Percentiles rank a stretch among this genome's conserved stretches.
Conservation (phyloP, 1,139 yeast species). For the Geotrichum macrosporum region DNA sequence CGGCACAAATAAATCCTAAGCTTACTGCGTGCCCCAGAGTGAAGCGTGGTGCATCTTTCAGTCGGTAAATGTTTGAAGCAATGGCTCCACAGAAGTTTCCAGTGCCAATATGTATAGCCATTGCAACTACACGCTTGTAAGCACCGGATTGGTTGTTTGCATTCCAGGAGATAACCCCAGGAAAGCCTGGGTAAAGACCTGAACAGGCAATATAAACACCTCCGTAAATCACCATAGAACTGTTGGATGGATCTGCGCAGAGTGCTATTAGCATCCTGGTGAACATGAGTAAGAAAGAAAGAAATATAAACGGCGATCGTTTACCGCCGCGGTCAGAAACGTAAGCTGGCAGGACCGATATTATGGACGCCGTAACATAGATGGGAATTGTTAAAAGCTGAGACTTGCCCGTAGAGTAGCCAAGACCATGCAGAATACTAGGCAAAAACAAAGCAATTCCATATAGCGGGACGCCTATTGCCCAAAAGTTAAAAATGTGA, state of each 20-base stretch:
- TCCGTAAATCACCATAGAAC: constrained; percentile 31
- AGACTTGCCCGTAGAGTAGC: constrained; percentile 31
- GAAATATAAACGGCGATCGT: constrained; percentile 39
- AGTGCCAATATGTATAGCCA: constrained; percentile 42
- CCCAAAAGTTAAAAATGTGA: constrained; percentile 25
- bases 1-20: constrained; percentile 22
- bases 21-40: constrained; percentile 36
- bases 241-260: constrained; percentile 17
- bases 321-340: constrained; percentile 35
- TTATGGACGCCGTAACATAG: constrained; percentile 37
- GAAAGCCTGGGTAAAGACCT: constrained; percentile 40
- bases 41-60: constrained; percentile 37
- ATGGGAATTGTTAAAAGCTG: constrained; percentile 39
- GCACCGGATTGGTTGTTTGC: constrained; percentile 40
- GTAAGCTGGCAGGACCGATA: constrained; percentile 36
- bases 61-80: constrained; percentile 38
- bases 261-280: constrained; percentile 38
- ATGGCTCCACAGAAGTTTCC: constrained; percentile 43
- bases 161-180: constrained; percentile 41
- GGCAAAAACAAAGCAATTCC: constrained; percentile 36
- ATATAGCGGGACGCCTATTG: constrained; percentile 29
- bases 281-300: constrained; percentile 31
- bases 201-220: constrained; percentile 38
- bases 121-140: constrained; percentile 41
- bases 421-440: constrained; percentile 35